Evolutionary conservation across 169 alveolate genomes (phyloP).

Genomic region (Eimeria sp.): DNA sequence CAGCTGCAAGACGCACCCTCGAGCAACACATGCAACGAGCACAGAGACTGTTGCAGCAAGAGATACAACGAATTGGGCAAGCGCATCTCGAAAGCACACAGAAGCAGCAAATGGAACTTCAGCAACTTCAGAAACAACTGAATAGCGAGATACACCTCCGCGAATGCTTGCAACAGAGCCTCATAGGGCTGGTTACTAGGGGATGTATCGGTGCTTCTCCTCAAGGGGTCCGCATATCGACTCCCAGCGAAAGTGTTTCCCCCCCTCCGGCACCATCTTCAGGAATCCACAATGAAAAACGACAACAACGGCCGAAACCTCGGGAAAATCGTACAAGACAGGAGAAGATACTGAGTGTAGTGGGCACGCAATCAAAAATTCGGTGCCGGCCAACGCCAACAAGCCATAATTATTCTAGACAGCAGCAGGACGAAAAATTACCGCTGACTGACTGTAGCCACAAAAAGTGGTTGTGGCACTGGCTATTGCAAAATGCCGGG

Average conservation of each 20-base stretch:
- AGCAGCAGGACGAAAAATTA: not conserved
- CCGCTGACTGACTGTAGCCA: not conserved
- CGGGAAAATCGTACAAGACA: not conserved
- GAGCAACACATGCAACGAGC: slow-evolving; percentile 35
- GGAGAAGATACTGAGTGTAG: not conserved
- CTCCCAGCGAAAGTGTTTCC: not conserved
- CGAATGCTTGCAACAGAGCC: slow-evolving; percentile 59
- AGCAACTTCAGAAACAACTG: slow-evolving; percentile 15
- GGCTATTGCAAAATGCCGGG: slow-evolving; percentile 25
- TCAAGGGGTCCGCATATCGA: not conserved
- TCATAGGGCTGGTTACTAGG: slow-evolving; percentile 15
- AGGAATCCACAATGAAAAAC: not conserved
- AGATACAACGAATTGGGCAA: slow-evolving; percentile 60
- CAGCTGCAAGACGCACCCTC: slow-evolving; percentile 51
- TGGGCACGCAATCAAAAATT: slow-evolving; percentile 26
- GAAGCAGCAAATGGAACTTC: slow-evolving; percentile 41
- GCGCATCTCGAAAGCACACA: slow-evolving; percentile 15
- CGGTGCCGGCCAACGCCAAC: not conserved
- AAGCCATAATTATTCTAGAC: not conserved
- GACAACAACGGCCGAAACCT: slow-evolving; percentile 7
- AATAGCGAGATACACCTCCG: slow-evolving; percentile 33
- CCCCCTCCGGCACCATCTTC: not conserved
- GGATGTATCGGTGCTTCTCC: slow-evolving; percentile 1
- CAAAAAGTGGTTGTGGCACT: not conserved
- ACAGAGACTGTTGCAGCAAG: slow-evolving; percentile 41